Percentiles rank a stretch among this genome's conserved stretches.
Conservation (phyloP, 2,329 filamentous ascomycete species). For the Fusarium compactum region DNA sequence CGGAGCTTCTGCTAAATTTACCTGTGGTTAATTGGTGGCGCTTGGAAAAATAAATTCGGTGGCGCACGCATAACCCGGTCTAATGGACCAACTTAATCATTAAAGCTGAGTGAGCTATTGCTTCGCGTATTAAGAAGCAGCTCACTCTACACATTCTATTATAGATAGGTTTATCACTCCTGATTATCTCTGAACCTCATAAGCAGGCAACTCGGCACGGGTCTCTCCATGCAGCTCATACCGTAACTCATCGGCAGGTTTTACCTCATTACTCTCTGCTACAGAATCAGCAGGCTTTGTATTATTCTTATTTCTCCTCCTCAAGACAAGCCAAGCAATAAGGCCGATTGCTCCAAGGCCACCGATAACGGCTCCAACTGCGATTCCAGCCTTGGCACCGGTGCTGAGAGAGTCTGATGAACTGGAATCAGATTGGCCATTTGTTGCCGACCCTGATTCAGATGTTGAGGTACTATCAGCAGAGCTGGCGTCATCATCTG, state of each 20-base stretch:
- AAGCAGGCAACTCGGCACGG: neutral
- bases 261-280: neutral
- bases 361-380: neutral
- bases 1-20: no score
- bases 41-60: no score
- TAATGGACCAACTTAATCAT: no score
- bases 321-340: neutral
- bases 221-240: neutral
- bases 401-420: neutral
- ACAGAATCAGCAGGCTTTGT: neutral
- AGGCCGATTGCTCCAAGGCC: neutral
- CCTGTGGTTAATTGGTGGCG: no score
- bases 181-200: neutral
- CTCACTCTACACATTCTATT: no score
- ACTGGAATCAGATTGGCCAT: neutral
- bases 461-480: neutral
- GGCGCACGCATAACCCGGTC: no score
- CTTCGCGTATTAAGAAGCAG: neutral
- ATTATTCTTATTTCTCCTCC: neutral
- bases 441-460: neutral
- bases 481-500: neutral
- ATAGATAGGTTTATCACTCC: no score
- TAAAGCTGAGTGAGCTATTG: neutral
- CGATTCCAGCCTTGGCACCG: neutral
- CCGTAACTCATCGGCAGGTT: neutral